Evolutionary conservation across 2,329 filamentous ascomycete species (phyloP).

Genomic region (Ceratocystis harringtonii): DNA sequence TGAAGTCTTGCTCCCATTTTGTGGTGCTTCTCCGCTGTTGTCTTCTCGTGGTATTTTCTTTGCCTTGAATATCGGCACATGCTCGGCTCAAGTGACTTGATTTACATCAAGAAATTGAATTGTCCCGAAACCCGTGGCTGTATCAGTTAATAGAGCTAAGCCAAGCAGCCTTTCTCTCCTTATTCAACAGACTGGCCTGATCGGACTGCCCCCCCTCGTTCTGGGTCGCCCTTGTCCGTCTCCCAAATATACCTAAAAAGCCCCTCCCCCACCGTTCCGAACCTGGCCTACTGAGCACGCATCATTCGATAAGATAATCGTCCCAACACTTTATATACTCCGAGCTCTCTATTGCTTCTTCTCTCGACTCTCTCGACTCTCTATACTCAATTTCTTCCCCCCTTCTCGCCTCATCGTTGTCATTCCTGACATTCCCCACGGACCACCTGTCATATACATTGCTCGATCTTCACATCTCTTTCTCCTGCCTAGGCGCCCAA

Average conservation of each 20-base stretch:
- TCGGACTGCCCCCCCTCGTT: background rate
- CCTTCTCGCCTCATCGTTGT: background rate
- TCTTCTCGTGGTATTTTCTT: background rate
- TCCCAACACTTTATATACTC: background rate
- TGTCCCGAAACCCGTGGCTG: background rate
- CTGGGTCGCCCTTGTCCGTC: background rate
- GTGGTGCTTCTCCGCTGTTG: background rate
- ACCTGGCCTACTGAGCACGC: background rate
- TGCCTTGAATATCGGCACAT: background rate
- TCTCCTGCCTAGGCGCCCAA: background rate
- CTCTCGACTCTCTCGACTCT: background rate
- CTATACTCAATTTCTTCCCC: background rate
- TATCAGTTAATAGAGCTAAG: background rate
- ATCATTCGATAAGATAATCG: background rate
- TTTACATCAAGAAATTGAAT: background rate
- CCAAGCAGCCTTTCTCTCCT: background rate
- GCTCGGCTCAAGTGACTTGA: background rate
- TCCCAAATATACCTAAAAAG: background rate
- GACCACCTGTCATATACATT: background rate
- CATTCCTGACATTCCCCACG: background rate
- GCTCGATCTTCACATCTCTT: background rate
- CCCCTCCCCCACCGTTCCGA: background rate
- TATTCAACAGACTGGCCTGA: background rate
- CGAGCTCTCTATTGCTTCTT: background rate
- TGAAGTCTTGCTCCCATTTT: background rate